Evolutionary conservation across 2,329 filamentous ascomycete genomes (phyloP), one percentile per base, ranked within the genome.

Genomic region (Xenosphaeropsis pyriputrescens): DNA sequence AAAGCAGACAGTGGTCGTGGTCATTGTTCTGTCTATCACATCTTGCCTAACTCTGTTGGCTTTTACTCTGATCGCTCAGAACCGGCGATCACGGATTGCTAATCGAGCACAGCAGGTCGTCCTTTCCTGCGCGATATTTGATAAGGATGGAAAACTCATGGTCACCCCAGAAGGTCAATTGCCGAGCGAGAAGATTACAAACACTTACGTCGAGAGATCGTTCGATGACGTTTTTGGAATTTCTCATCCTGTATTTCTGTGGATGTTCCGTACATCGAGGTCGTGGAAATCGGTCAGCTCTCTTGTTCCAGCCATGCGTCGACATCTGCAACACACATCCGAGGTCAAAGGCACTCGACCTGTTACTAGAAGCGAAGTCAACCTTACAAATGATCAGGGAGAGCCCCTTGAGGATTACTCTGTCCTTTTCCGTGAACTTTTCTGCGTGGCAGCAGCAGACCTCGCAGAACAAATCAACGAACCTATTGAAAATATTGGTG

Each of bases 201-300:
- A 79, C 54, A 77, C 77, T 12, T 85, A 85, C 53, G 59, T 84
- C 30, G 77, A 81, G 54, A 72, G 68, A 53, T 75, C 73, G 18
- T 72, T 79, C 38, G 74, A 78, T 42, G 84, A 93, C 42, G 72
- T 78, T 12, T 88, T 94, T 50, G 76, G 75, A 39, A 75, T 76
- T 17, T 72, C 74, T 0, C 85, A 93, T 52, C 74, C 82, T 0
- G 74, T 88, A 2, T 93, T 91, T 57, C 75, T 86, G 36, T 93
- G 86, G 86, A 79, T 91, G 50, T 93, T 83, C 52, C 73, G 82
- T 40, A 82, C 85, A 2, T 84, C 82, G 6, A 70, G 77, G 41
- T 80, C 86, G 55, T 94, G 86, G 86, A 53, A 60, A 6, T 70
- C 73, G 31, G 68, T 93, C 18, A 66, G 66, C 39, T 71, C 75